These are phyloP conservation scores for Pittosporum tobira DNA, from an alignment of 129 eudicot species.

Conservation along the genomic window DNA sequence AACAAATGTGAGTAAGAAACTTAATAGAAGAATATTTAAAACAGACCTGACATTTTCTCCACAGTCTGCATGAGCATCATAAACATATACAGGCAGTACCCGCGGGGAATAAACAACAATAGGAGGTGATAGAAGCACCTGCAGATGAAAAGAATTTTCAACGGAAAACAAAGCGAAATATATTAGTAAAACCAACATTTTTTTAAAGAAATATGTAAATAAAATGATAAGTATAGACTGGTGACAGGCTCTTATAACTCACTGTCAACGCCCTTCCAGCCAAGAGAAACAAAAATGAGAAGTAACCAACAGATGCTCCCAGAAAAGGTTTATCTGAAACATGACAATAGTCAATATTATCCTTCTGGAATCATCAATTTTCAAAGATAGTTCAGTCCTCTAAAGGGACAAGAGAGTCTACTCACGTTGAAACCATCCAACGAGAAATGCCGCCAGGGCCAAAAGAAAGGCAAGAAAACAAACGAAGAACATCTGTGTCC, in stretches of 20 bases:
- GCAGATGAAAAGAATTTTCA: slow-evolving; percentile 8
- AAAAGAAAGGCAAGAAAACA: slow-evolving; percentile 83
- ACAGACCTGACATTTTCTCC: slow-evolving; percentile 97
- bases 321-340: slow-evolving; percentile 67
- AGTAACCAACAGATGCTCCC: slow-evolving; percentile 99
- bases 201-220: background rate
- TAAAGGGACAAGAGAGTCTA: background rate
- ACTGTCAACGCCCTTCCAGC: slow-evolving; percentile 98
- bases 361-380: background rate
- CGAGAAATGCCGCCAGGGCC: slow-evolving; percentile 87
- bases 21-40: too few relatives aligned
- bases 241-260: slow-evolving; percentile 21
- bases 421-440: slow-evolving; percentile 85
- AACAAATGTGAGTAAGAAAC: slow-evolving; percentile 4
- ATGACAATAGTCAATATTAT: slow-evolving; percentile 2
- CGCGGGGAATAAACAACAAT: slow-evolving; percentile 98
- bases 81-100: slow-evolving; percentile 91
- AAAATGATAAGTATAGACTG: background rate
- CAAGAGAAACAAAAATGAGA: slow-evolving; percentile 84
- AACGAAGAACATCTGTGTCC: slow-evolving; percentile 82
- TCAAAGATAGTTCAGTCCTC: background rate
- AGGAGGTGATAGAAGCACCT: slow-evolving; percentile 99
- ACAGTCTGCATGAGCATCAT: slow-evolving; percentile 98
- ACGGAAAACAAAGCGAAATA: background rate
- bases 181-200: background rate